phyloP scores from a whole-genome alignment of 768 basidiomycete species.

The Leucosporidium scottii region DNA sequence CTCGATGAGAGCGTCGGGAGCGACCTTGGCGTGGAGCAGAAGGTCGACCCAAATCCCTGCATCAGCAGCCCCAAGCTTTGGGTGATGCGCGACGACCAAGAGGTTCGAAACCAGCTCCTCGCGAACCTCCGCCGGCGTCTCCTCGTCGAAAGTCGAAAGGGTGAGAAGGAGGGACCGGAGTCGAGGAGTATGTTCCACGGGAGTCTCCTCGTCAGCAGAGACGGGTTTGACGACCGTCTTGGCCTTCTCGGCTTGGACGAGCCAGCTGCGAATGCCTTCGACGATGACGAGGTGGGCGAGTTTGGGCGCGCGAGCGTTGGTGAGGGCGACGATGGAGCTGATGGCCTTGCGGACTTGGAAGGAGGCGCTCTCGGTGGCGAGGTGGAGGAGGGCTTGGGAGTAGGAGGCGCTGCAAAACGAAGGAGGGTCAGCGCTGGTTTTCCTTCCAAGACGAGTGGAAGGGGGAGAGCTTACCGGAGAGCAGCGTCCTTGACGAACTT shows the following conservation, averaged over 20 bases:
- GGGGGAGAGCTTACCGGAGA: conserved; percentile 57
- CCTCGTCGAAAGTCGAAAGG: conserved; percentile 49
- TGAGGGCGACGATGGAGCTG: conserved; percentile 46
- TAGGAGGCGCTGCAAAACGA: conserved; percentile 45
- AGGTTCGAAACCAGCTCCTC: conserved; percentile 53
- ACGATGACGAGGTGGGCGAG: conserved; percentile 53
- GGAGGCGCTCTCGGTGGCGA: conserved; percentile 57
- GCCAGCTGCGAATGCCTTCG: conserved; percentile 49
- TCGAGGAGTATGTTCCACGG: conserved; percentile 40
- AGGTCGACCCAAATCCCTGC: conserved; percentile 29
- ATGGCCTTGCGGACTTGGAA: conserved; percentile 53
- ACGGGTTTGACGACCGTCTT: conserved; percentile 34
- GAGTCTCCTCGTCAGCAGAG: conserved; percentile 46
- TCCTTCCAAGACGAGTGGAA: background rate
- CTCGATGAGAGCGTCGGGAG: conserved; percentile 24
- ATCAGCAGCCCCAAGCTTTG: conserved; percentile 38
- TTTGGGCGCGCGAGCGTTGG: conserved; percentile 47
- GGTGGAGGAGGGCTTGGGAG: conserved; percentile 61
- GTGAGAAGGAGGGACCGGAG: conserved; percentile 54
- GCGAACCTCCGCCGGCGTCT: conserved; percentile 44
- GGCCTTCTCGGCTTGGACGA: conserved; percentile 27
- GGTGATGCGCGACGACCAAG: conserved; percentile 68
- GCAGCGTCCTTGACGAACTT: conserved; percentile 47
- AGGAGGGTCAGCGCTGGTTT: background rate
- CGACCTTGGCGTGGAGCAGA: conserved; percentile 16